Base-by-base conservation (phyloP, 371 early-diverging fungal genomes). In the Mucor mucedo region DNA sequence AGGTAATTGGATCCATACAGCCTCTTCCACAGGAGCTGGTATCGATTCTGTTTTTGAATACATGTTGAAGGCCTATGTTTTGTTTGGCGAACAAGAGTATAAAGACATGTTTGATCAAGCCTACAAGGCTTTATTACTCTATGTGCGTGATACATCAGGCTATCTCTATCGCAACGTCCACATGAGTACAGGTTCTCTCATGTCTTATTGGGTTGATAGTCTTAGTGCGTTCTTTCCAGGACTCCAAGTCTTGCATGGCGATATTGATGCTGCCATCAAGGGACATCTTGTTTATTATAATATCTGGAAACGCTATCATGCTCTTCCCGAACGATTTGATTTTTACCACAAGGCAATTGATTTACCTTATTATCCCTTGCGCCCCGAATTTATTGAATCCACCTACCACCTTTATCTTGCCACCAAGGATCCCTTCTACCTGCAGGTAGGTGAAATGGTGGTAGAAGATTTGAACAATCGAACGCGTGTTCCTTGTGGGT, bases 41-140 rank as follows among this genome's bases (percentile, higher is more conserved):
- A 86, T 95, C 27, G 98, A 98, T 76, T 95, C 95, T 6, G 89
- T 92, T 28, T 97, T 89, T 74, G 98, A 97, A 79, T 98, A 98
- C 63, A 76, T 96, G 40, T 68, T 96, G 16, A 98, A 98, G 72
- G 87, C 92, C 1, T 89, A 93, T 65, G 79, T 96, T 4, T 82
- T 96, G 13, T 93, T 98, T 81, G 94, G 92, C 9, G 95, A 95
- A 57, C 60, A 73, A 0, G 82, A 87, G 29, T 94, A 93, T 60
- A 69, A 90, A 27, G 78, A 82, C 2, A 86, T 91, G 75, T 98
- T 96, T 72, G 84, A 90, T n/a, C 69, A 83, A n/a, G 84, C 95
- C 2, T 95, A 97, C 63, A 66, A 72, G 6, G 88, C 91, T 0
- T 69, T 97, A 21, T 60, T 89, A 67, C 72, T 73, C 33, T 78